Evolutionary conservation across 192 early-diverging fungal species (phyloP).

Genomic region (Coemansia sp.): DNA sequence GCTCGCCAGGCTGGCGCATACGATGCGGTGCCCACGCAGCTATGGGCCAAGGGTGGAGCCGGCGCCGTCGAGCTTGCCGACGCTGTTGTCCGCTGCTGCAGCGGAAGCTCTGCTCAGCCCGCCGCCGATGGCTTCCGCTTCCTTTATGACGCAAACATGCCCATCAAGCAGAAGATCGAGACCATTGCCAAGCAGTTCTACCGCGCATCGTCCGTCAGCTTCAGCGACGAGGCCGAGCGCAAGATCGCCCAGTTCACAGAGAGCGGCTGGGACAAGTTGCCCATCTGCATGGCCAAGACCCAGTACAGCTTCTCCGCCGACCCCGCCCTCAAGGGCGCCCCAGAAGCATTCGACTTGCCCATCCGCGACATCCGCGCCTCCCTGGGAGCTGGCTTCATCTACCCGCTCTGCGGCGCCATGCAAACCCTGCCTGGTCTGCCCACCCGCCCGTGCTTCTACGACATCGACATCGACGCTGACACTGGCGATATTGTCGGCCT

Average conservation of each 20-base stretch:
- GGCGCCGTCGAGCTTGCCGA: conserved; percentile 88
- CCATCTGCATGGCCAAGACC: conserved; percentile 99
- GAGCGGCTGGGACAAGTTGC: conserved; percentile 86
- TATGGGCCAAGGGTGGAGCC: conserved; percentile 92
- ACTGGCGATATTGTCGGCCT: conserved; percentile 84
- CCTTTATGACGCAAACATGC: conserved; percentile 79
- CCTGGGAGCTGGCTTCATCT: conserved; percentile 97
- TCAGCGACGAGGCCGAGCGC: conserved; percentile 78
- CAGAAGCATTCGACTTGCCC: conserved; percentile 89
- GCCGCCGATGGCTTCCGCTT: conserved; percentile 68
- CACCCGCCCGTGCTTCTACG: conserved; percentile 94
- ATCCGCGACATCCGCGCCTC: conserved; percentile 94
- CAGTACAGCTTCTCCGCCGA: conserved; percentile 93
- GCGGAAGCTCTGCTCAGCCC: conserved; percentile 8
- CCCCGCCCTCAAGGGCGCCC: conserved; percentile 89
- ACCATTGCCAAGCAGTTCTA: conserved; percentile 92
- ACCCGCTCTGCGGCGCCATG: conserved; percentile 95
- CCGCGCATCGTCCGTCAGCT: conserved; percentile 89
- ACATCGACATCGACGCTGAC: conserved; percentile 90
- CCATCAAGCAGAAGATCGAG: conserved; percentile 92
- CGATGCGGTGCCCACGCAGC: conserved; percentile 85
- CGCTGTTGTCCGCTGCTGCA: conserved; percentile 79
- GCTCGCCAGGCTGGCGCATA: conserved; percentile 85
- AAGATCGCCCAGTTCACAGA: conserved; percentile 89
- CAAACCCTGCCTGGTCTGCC: conserved; percentile 98